These are phyloP conservation scores for Sclerotinia spermophila DNA, from an alignment of 2,329 filamentous ascomycete species.

Conservation along the genomic window DNA sequence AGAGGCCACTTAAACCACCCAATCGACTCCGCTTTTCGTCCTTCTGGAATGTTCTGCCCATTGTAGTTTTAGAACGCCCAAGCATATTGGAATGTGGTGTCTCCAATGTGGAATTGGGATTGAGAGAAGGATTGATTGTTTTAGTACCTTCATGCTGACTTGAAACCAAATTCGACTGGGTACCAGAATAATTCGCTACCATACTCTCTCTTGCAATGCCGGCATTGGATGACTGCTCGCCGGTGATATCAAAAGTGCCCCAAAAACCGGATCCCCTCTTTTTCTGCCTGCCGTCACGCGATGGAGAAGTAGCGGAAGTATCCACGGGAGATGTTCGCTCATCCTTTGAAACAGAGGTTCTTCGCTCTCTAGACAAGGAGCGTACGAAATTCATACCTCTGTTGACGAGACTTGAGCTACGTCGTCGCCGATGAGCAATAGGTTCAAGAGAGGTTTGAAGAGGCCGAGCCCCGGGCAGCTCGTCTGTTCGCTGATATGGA, in stretches of 20 bases:
- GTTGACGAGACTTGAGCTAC: constrained; percentile 49
- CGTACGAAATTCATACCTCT: constrained; percentile 46
- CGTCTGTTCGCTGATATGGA: constrained; percentile 42
- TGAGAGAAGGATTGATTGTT: background rate
- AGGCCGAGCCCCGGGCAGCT: constrained; percentile 39
- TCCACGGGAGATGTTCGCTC: background rate
- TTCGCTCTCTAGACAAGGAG: constrained; percentile 31
- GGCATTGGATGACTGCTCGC: background rate
- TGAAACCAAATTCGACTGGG: constrained; percentile 29
- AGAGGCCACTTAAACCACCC: constrained; percentile 7
- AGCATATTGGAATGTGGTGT: background rate
- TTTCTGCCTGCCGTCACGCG: constrained; percentile 35
- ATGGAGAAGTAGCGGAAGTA: background rate
- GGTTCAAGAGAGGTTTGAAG: constrained; percentile 6
- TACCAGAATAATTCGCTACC: constrained; percentile 33
- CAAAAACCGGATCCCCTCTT: constrained; percentile 42
- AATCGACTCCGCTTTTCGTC: constrained; percentile 9
- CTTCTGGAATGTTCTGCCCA: background rate
- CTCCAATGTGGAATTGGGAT: background rate
- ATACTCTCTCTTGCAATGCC: constrained; percentile 33
- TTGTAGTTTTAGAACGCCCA: background rate
- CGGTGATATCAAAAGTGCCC: constrained; percentile 11
- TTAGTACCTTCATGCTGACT: background rate
- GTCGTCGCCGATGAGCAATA: constrained; percentile 21
- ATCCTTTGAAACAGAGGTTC: constrained; percentile 23